Percentiles rank a stretch among this genome's conserved stretches.
phyloP scores from a whole-genome alignment of 805 yeast species.

The Lachancea lanzarotensis region DNA sequence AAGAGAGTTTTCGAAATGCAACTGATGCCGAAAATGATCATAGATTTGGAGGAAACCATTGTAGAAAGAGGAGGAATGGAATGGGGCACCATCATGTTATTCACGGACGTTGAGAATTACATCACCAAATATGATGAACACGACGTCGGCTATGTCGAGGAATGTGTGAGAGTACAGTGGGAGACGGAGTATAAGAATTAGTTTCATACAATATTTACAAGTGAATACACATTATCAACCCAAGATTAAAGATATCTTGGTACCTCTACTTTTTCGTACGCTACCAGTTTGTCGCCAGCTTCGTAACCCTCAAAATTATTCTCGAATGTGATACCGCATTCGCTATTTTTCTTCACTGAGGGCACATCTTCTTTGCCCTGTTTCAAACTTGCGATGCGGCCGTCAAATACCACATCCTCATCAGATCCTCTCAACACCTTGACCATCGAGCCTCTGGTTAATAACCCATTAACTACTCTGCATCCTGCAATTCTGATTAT shows the following conservation, averaged over 20 bases:
- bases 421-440: conserved; percentile 47
- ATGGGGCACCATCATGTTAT: conserved; percentile 91
- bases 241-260: conserved; percentile 43
- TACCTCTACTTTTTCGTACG: conserved; percentile 57
- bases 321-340: conserved; percentile 78
- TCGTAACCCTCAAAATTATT: conserved; percentile 56
- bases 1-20: conserved; percentile 74
- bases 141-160: conserved; percentile 74
- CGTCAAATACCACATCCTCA: conserved; percentile 41
- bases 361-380: conserved; percentile 72
- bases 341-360: conserved; percentile 78
- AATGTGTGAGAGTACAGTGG: conserved; percentile 85
- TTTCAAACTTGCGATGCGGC: conserved; percentile 65
- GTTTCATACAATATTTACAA: conserved; percentile 6
- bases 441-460: conserved; percentile 53
- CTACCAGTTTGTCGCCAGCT: conserved; percentile 70
- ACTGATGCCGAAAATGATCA: conserved; percentile 87
- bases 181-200: conserved; percentile 34
- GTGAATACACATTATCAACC: neutral
- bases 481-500: conserved; percentile 78
- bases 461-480: conserved; percentile 61
- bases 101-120: conserved; percentile 65
- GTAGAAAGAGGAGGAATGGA: conserved; percentile 76
- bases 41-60: conserved; percentile 60
- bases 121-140: conserved; percentile 50